These are phyloP conservation scores for Musa schizocarpa DNA, from an alignment of 176 grass and related monocot genomes.

Conservation along the genomic window DNA sequence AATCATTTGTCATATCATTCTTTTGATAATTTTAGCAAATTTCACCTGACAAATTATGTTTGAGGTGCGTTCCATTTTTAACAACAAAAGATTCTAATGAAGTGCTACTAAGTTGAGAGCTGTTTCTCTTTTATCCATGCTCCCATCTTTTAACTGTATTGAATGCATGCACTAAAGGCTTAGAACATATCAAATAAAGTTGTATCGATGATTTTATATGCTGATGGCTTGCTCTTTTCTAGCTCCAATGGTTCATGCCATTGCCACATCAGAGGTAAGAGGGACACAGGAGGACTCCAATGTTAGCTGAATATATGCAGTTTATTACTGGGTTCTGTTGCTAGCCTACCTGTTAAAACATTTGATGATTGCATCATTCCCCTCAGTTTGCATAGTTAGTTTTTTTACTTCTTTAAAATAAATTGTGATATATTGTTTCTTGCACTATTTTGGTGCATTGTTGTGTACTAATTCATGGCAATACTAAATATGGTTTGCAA, in stretches of 20 bases:
- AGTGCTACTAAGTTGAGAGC: not conserved
- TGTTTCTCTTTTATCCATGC: not conserved
- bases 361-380: no score
- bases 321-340: not conserved
- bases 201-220: not conserved
- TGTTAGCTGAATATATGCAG: not conserved
- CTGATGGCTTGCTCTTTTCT: not conserved
- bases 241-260: not conserved
- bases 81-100: not conserved
- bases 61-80: not conserved
- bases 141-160: not conserved
- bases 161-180: not conserved
- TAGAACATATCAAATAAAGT: not conserved
- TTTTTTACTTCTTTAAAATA: no score
- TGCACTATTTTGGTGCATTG: not conserved
- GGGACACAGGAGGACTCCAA: not conserved
- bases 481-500: no score
- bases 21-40: not conserved
- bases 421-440: not conserved
- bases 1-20: not conserved
- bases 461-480: not conserved
- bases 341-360: no score
- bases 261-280: not conserved
- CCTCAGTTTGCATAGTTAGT: no score
- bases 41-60: not conserved